phyloP scores from a whole-genome alignment of 2,329 filamentous ascomycete species.

The Alternaria tenuissima region DNA sequence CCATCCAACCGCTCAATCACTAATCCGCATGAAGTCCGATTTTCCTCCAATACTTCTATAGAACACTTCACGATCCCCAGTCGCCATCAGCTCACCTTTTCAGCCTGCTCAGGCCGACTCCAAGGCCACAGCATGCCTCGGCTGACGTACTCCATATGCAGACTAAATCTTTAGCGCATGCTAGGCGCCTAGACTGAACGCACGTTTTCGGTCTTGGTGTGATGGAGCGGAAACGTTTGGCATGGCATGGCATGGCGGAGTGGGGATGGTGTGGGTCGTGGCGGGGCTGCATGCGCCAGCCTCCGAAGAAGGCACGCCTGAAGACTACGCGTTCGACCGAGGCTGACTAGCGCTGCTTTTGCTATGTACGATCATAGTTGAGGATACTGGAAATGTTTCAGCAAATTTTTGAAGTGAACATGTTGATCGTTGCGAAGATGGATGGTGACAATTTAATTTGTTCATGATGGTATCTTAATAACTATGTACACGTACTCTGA shows the following conservation, averaged over 20 bases:
- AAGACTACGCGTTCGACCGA: background rate
- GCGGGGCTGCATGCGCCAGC: constrained; percentile 1
- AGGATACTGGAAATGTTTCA: background rate
- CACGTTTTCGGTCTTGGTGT: constrained; percentile 23
- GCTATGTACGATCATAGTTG: background rate
- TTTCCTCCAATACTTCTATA: background rate
- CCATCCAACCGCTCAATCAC: background rate
- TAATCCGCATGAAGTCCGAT: background rate
- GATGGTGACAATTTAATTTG: background rate
- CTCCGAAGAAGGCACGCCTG: background rate
- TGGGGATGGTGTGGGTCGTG: background rate
- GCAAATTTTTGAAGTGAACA: background rate
- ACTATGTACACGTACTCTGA: constrained; percentile 18
- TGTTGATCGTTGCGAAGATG: background rate
- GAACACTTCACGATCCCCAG: background rate
- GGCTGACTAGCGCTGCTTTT: background rate
- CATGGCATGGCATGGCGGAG: constrained; percentile 20
- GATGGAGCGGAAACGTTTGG: constrained; percentile 25
- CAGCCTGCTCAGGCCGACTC: constrained; percentile 19
- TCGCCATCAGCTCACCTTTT: constrained; percentile 1
- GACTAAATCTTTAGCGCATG: constrained; percentile 4
- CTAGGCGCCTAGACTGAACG: constrained; percentile 24
- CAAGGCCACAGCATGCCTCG: constrained; percentile 23
- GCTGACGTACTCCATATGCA: constrained; percentile 28
- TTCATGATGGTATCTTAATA: constrained; percentile 14